phyloP scores from a whole-genome alignment of 176 grass and related monocot genomes.

The Rhynchospora breviuscula region DNA sequence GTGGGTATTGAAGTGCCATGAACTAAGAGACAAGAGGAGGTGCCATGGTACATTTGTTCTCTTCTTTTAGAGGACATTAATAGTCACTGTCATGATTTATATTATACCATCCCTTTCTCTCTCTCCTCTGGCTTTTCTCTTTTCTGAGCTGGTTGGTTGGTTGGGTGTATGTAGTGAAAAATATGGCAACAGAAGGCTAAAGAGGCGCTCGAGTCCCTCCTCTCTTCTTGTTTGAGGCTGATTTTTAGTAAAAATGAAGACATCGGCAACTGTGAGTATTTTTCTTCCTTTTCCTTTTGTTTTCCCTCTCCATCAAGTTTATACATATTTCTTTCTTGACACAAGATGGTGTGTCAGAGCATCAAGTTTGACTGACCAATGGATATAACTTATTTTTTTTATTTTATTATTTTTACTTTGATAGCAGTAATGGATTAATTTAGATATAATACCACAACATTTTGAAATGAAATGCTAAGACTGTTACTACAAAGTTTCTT shows the following conservation, averaged over 20 bases:
- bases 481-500: not conserved
- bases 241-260: constrained; percentile 40
- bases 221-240: not conserved
- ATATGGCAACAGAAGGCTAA: not conserved
- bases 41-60: constrained; percentile 41
- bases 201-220: not conserved
- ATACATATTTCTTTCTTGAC: not conserved
- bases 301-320: not conserved
- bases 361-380: not conserved
- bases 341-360: not conserved
- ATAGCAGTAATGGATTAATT: not conserved
- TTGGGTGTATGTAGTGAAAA: not conserved
- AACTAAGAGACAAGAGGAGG: constrained; percentile 36
- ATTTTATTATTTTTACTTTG: not conserved
- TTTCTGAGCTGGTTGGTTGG: constrained; percentile 5
- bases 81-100: constrained; percentile 41
- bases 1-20: constrained; percentile 17
- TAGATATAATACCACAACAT: not conserved
- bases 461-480: not conserved
- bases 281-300: not conserved
- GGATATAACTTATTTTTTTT: not conserved
- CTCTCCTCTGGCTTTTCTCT: not conserved
- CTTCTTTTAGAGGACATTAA: constrained; percentile 34
- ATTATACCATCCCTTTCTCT: not conserved
- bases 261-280: constrained; percentile 54